Evolutionary conservation across 352 stramenopile genomes (phyloP).

Genomic region (Globisporangium barbulae): DNA sequence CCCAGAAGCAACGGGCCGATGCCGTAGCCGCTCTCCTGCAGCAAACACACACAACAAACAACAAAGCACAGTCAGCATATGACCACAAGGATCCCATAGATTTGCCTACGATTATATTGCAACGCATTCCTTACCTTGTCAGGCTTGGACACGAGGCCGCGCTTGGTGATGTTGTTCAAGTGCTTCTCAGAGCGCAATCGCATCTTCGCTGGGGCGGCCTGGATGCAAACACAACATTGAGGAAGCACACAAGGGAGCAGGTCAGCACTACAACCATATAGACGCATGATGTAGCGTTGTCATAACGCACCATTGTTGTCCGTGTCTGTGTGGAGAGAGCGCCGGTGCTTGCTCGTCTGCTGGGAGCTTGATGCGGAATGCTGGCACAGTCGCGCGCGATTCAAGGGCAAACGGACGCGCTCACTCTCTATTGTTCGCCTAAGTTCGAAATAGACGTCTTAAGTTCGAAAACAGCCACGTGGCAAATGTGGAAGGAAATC

Average conservation of each 20-base stretch:
- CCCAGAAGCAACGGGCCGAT: constrained; percentile 75
- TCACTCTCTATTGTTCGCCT: neutral
- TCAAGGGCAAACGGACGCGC: neutral
- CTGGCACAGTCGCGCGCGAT: neutral
- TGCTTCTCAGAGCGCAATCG: constrained; percentile 86
- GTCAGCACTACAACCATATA: neutral
- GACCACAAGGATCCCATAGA: neutral
- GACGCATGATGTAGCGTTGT: neutral
- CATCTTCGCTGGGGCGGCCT: constrained; percentile 79
- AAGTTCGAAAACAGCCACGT: neutral
- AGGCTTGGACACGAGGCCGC: constrained; percentile 68
- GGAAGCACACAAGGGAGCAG: neutral
- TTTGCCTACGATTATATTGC: neutral
- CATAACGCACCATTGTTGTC: constrained; percentile 5
- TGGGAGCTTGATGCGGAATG: constrained; percentile 2
- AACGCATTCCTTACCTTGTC: constrained; percentile 55
- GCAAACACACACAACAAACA: constrained; percentile 5
- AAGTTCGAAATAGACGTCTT: neutral
- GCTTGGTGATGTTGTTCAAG: constrained; percentile 86
- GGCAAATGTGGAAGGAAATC: neutral
- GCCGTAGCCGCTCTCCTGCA: constrained; percentile 71
- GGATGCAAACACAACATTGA: neutral
- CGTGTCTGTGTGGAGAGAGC: neutral
- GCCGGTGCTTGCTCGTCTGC: neutral
- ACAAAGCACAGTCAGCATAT: neutral